Evolutionary conservation across 139 green algal genomes (phyloP).

Genomic region (Chlorella sp.): DNA sequence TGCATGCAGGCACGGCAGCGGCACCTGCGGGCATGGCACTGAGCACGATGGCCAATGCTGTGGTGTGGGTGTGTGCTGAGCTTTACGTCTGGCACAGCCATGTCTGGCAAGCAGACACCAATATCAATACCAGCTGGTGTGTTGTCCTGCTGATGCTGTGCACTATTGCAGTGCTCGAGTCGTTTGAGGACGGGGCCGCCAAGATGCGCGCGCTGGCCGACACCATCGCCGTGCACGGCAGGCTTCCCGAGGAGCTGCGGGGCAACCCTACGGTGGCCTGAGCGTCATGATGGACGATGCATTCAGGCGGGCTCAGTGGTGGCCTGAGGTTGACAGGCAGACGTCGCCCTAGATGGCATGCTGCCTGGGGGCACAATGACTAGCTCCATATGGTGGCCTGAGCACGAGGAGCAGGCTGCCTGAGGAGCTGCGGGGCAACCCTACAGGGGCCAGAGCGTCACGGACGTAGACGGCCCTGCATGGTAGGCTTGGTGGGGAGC

Average conservation of each 20-base stretch:
- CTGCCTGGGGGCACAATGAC: not conserved
- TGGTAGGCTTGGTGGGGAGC: no score
- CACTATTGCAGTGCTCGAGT: conserved; percentile 42
- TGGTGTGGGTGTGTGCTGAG: not conserved
- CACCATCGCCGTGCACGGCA: not conserved
- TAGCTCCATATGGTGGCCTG: not conserved
- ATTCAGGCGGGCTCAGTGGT: not conserved
- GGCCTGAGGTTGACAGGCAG: not conserved
- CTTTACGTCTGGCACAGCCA: no score
- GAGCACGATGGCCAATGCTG: not conserved
- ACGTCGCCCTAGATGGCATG: not conserved
- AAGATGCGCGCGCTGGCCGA: conserved; percentile 50
- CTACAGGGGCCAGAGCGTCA: no score
- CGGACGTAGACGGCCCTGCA: no score
- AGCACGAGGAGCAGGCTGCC: no score
- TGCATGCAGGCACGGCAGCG: not conserved
- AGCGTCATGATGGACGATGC: not conserved
- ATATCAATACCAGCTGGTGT: not conserved
- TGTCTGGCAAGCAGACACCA: not conserved
- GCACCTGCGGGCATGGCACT: not conserved
- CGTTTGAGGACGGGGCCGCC: conserved; percentile 59
- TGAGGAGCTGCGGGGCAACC: no score
- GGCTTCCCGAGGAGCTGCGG: not conserved
- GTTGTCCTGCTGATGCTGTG: not conserved
- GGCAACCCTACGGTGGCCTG: not conserved